Evolutionary conservation across 768 basidiomycete species (phyloP).

Genomic region (Auricularia sp.): DNA sequence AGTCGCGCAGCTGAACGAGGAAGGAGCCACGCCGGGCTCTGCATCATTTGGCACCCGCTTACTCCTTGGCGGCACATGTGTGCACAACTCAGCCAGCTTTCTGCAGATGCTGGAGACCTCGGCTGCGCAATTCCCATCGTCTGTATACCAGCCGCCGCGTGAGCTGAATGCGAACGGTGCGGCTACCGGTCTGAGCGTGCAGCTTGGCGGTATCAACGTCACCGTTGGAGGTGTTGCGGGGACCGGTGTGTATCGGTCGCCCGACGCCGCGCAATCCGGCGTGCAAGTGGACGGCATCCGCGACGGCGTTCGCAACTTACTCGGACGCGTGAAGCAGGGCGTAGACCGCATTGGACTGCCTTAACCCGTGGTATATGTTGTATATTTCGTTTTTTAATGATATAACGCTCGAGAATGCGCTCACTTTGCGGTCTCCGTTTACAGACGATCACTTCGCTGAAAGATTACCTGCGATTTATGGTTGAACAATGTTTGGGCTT

Average conservation of each 20-base stretch:
- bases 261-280: constrained; percentile 37
- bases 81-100: constrained; percentile 92
- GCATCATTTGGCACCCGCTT: constrained; percentile 60
- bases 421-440: background rate
- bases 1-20: constrained; percentile 79
- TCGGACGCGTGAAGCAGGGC: constrained; percentile 83
- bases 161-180: constrained; percentile 46
- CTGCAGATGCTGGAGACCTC: constrained; percentile 80
- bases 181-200: constrained; percentile 70
- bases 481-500: no score
- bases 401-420: background rate
- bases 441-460: no score
- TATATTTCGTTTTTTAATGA: background rate
- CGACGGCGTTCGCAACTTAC: constrained; percentile 77
- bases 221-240: constrained; percentile 83
- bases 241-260: constrained; percentile 77
- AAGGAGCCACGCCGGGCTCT: constrained; percentile 38
- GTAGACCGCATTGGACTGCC: constrained; percentile 27
- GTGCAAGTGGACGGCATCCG: constrained; percentile 81
- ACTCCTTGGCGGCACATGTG: constrained; percentile 85
- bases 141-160: constrained; percentile 65
- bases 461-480: no score
- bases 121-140: constrained; percentile 46
- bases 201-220: constrained; percentile 85
- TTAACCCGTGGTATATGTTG: background rate